These are phyloP conservation scores for Ettlia oleoabundans DNA, from an alignment of 139 green algal genomes.

Conservation along the genomic window DNA sequence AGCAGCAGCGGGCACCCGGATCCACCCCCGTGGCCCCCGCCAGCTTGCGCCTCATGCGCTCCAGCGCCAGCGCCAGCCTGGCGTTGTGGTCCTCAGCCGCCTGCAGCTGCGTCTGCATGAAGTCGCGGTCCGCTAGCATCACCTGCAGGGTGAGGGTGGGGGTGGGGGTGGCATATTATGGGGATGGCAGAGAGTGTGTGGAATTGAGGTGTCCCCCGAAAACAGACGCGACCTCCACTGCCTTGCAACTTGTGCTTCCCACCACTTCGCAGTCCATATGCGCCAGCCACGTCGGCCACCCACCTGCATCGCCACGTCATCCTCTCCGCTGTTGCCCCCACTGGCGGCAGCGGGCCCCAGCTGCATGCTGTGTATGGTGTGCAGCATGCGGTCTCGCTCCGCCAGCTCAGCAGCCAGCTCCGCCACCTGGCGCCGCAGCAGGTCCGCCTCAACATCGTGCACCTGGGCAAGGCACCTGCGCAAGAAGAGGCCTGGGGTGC, in stretches of 20 bases:
- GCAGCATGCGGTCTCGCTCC: constrained; percentile 44
- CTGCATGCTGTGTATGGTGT: constrained; percentile 24
- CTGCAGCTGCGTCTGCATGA: constrained; percentile 48
- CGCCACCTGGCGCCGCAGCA: constrained; percentile 43
- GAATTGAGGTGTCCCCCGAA: too few species aligned
- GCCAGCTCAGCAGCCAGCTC: constrained; percentile 48
- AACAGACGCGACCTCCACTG: too few species aligned
- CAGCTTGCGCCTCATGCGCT: constrained; percentile 51
- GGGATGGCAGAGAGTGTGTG: too few species aligned
- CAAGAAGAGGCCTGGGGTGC: not conserved
- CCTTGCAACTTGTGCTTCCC: not conserved
- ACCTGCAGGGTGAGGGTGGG: constrained; percentile 24
- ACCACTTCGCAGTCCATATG: not conserved
- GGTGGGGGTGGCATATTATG: too few species aligned
- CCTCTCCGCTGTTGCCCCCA: constrained; percentile 17
- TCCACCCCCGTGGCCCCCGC: constrained; percentile 23
- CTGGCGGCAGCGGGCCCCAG: constrained; percentile 5
- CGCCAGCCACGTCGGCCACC: not conserved
- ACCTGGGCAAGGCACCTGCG: not conserved
- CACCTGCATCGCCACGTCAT: constrained; percentile 41
- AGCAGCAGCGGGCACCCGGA: not conserved
- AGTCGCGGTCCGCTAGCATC: constrained; percentile 59
- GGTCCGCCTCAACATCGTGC: constrained; percentile 34
- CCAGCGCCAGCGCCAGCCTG: constrained; percentile 41
- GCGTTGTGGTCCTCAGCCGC: constrained; percentile 41